These are phyloP conservation scores for Hemileccinum rubropunctum DNA, from an alignment of 768 basidiomycete species.

Conservation along the genomic window DNA sequence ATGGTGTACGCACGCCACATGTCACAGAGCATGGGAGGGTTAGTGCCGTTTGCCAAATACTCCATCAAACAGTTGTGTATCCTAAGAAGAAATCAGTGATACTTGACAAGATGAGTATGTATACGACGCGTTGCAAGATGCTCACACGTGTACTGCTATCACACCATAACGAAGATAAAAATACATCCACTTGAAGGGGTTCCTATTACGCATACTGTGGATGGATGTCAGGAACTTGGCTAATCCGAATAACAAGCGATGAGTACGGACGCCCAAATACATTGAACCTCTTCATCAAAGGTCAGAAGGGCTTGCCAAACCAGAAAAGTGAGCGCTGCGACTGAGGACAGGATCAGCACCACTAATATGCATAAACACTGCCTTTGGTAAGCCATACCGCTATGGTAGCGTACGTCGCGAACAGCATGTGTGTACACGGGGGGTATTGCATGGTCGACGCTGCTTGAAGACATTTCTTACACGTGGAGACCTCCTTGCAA, in stretches of 20 bases:
- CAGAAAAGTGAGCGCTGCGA: constrained; percentile 12
- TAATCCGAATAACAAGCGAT: not conserved
- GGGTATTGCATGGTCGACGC: not conserved
- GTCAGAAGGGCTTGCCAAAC: constrained; percentile 13
- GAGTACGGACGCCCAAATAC: constrained; percentile 23
- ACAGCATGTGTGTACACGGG: not conserved
- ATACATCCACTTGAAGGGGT: constrained; percentile 30
- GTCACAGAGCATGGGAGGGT: constrained; percentile 5
- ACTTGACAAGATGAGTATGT: not conserved
- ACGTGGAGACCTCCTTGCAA: not conserved
- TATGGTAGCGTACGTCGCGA: constrained; percentile 12
- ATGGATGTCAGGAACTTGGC: not conserved
- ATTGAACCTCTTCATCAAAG: constrained; percentile 19
- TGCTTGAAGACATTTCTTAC: constrained; percentile 1
- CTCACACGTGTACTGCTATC: constrained; percentile 21
- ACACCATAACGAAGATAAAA: too few relatives aligned
- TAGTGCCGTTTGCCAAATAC: constrained; percentile 8
- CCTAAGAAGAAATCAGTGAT: constrained; percentile 2
- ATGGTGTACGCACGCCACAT: constrained; percentile 10
- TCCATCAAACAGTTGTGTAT: constrained; percentile 13
- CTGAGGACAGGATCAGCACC: constrained; percentile 7
- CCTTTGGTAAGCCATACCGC: constrained; percentile 1
- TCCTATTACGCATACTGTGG: constrained; percentile 21
- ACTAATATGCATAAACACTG: not conserved
- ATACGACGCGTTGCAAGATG: not conserved